phyloP scores from a whole-genome alignment of 805 yeast genomes.

The Scheffersomyces lignosus region DNA sequence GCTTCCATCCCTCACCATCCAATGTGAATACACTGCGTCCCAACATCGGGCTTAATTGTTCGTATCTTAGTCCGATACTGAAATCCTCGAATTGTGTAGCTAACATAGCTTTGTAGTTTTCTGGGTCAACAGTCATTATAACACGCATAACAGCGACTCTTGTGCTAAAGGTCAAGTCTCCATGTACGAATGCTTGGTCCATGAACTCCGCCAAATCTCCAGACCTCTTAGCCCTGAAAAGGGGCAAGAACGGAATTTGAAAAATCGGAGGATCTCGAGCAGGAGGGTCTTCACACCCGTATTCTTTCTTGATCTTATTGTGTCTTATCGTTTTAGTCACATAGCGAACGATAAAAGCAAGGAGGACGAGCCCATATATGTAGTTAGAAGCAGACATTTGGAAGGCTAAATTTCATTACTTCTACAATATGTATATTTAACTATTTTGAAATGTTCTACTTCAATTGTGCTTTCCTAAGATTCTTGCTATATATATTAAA shows the following conservation, averaged over 20 bases:
- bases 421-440: too few relatives aligned
- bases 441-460: too few relatives aligned
- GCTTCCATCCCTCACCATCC: constrained; percentile 21
- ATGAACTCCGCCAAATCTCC: background rate
- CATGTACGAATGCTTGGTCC: background rate
- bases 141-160: constrained; percentile 2
- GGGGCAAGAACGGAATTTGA: background rate
- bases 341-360: too few relatives aligned
- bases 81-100: constrained; percentile 22
- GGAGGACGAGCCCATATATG: too few relatives aligned
- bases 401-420: too few relatives aligned
- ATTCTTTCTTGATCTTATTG: too few relatives aligned
- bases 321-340: too few relatives aligned
- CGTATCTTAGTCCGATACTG: constrained; percentile 15
- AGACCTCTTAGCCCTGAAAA: background rate
- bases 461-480: too few relatives aligned
- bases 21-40: constrained; percentile 22
- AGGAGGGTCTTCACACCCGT: background rate
- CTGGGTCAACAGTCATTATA: constrained; percentile 17
- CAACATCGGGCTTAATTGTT: constrained; percentile 13
- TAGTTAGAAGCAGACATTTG: too few relatives aligned
- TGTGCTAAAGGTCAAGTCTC: background rate
- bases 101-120: constrained; percentile 20
- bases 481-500: too few relatives aligned
- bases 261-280: background rate